Evolutionary conservation across 2,329 filamentous ascomycete genomes (phyloP).

Genomic region (Xylariales sp.): DNA sequence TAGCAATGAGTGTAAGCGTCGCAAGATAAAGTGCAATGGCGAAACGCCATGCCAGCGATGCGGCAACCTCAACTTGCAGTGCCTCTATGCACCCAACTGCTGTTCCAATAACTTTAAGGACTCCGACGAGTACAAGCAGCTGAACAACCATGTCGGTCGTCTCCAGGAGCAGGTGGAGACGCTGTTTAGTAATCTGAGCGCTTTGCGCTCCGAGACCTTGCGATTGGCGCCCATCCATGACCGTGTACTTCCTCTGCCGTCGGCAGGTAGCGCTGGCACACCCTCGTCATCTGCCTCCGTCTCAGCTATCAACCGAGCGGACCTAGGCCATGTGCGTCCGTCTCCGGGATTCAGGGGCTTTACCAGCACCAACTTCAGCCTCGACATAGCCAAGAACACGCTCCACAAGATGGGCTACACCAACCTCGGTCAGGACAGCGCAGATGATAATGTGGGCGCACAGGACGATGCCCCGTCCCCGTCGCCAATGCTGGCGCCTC

Average conservation of each 20-base stretch:
- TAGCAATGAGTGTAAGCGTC: slow-evolving; percentile 71
- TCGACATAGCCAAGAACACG: slow-evolving; percentile 83
- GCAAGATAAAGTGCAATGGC: slow-evolving; percentile 72
- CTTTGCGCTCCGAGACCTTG: slow-evolving; percentile 54
- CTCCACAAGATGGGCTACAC: slow-evolving; percentile 87
- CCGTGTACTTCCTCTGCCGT: slow-evolving; percentile 29
- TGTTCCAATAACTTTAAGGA: slow-evolving; percentile 82
- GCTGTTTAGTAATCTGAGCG: slow-evolving; percentile 68
- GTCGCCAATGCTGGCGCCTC: slow-evolving; percentile 27
- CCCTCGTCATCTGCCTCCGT: slow-evolving; percentile 30
- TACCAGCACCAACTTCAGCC: slow-evolving; percentile 78
- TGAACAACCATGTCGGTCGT: slow-evolving; percentile 67
- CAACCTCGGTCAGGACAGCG: slow-evolving; percentile 54
- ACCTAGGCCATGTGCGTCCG: slow-evolving; percentile 46
- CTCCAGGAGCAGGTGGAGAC: slow-evolving; percentile 82
- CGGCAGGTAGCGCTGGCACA: slow-evolving; percentile 28
- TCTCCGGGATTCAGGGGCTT: slow-evolving; percentile 77
- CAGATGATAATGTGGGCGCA: slow-evolving; percentile 34
- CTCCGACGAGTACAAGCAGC: slow-evolving; percentile 82
- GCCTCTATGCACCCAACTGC: slow-evolving; percentile 63
- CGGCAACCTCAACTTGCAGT: slow-evolving; percentile 62
- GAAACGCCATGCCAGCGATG: slow-evolving; percentile 65
- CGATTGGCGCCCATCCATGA: slow-evolving; percentile 39
- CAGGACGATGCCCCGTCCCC: slow-evolving; percentile 22
- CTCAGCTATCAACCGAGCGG: slow-evolving; percentile 35